Base-by-base conservation (phyloP, 2,329 filamentous ascomycete genomes). In the Arthrobotrys entomopaga region DNA sequence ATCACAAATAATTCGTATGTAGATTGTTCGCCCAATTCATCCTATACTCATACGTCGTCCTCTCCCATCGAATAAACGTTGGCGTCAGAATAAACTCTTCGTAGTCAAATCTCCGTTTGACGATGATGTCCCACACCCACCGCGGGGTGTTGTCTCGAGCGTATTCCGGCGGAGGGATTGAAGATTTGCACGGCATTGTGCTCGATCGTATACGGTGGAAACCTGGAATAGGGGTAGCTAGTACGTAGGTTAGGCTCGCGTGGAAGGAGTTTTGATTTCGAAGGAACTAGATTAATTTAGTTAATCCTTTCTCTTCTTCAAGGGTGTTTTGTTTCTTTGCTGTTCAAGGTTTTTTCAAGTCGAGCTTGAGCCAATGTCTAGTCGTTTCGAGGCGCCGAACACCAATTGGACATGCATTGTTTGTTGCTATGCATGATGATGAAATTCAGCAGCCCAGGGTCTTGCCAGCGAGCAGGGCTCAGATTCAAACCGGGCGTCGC, bases 161-260 rank as follows among this genome's bases (percentile, higher is more conserved):
- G 42, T 73, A 73, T 20, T 73, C 69, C 40, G 69, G 69, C 49
- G 69, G 69, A 15, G 61, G 19, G 20, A 73, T 61, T 8, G 69
- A 73, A n/a, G 69, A 65, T 60, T 73, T 73, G 61, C 69, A 73
- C 24, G 69, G 69, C 69, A 73, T 73, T 48, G 29, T 34, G 29
- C 29, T 34, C 29, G 29, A 34, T 34, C 29, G 29, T 10, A 34
- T 34, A 46, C 42, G 42, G 42, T 46, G 42, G n/a, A 46, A 4
- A 46, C 4, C n/a, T 46, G 6, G n/a, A 46, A 46, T 5, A 46
- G 42, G 16, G 13, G 34, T 7, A 40, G 13, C 16, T 46, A 40
- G 34, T 6, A 40, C 34, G 34, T 6, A 6, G 42, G 16, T 13
- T 6, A 13, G 42, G 42, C 42, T n/a, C 13, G 42, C 42, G 13